These are phyloP conservation scores for Chondrus crispus DNA, from an alignment of 23 red algal genomes.

Conservation along the genomic window DNA sequence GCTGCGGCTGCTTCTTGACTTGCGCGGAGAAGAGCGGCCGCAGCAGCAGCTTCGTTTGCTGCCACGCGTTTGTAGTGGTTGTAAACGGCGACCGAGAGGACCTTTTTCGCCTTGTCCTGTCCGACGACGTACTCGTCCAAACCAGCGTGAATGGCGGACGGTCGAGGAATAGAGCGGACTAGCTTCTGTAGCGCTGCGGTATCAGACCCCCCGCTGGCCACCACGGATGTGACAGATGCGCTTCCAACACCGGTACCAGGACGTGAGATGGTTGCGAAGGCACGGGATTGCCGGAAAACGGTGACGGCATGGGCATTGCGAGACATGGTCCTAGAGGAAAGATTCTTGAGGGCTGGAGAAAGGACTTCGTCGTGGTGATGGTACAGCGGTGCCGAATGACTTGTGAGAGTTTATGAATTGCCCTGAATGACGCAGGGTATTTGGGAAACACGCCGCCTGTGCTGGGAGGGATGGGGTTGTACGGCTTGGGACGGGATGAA, in stretches of 20 bases:
- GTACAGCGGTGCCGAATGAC: too few relatives aligned
- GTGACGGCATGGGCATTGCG: too few relatives aligned
- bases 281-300: too few relatives aligned
- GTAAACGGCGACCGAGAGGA: slow-evolving; percentile 88
- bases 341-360: too few relatives aligned
- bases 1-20: slow-evolving; percentile 36
- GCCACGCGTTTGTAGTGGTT: slow-evolving; percentile 95
- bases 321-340: too few relatives aligned
- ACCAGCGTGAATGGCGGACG: slow-evolving; percentile 72
- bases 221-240: too few relatives aligned
- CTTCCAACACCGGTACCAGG: background rate
- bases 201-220: background rate
- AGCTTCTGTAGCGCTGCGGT: slow-evolving; percentile 44
- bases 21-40: slow-evolving; percentile 49
- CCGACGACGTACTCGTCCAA: slow-evolving; percentile 86
- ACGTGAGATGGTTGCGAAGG: background rate
- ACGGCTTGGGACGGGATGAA: too few relatives aligned
- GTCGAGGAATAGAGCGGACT: slow-evolving; percentile 73
- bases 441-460: too few relatives aligned
- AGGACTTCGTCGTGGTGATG: too few relatives aligned
- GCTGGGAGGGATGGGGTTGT: too few relatives aligned
- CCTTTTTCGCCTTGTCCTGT: slow-evolving; percentile 84
- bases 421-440: too few relatives aligned
- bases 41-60: slow-evolving; percentile 46
- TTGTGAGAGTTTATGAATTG: too few relatives aligned